Base-by-base conservation (phyloP, 2,329 filamentous ascomycete species). In the Exophiala sp. region DNA sequence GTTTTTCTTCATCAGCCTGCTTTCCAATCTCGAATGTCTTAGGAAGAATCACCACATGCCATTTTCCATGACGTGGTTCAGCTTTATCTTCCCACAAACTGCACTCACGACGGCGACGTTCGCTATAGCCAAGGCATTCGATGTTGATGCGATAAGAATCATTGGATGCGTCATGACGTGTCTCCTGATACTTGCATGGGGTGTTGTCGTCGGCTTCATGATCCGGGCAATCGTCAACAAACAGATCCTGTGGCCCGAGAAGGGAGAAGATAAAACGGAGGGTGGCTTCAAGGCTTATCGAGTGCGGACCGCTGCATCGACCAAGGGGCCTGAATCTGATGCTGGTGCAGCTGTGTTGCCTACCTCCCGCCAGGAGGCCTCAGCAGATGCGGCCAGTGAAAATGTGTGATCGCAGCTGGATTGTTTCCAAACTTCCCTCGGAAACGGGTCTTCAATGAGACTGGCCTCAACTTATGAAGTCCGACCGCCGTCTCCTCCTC, bases 51-150 rank as follows among this genome's bases (percentile, higher is more conserved):
- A 61, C 24, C 80, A 77, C 50, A 82, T 91, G 74, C 79, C 83
- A 3, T 94, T 91, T 65, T 85, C 87, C 14, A 91, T 94, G 87
- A 89, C 85, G 1, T 95, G 88, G 85, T 94, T 86, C 71, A 88
- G 84, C 3, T 92, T 91, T 68, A 79, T 91, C 4, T 91, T 91
- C 64, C 88, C 88, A 1, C 90, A 91, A 62, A 91, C 88, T 0
- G 87, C 86, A 0, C 71, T 90, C 55, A 81, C 80, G 35, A 88
- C 85, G 0, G 86, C 88, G 0, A 94, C 88, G 0, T 84, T 88
- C 60, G 81, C 85, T 2, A 79, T 94, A 46, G 87, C 82, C 0
- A 75, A 78, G 8, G 83, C 83, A 0, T 81, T 88, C 41, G 71
- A 79, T 1, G 82, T 76, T 60, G 68, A 70, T 5, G 78, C 83